Base-by-base conservation (phyloP, 208 protist genomes). In the Phytomonas serpens region DNA sequence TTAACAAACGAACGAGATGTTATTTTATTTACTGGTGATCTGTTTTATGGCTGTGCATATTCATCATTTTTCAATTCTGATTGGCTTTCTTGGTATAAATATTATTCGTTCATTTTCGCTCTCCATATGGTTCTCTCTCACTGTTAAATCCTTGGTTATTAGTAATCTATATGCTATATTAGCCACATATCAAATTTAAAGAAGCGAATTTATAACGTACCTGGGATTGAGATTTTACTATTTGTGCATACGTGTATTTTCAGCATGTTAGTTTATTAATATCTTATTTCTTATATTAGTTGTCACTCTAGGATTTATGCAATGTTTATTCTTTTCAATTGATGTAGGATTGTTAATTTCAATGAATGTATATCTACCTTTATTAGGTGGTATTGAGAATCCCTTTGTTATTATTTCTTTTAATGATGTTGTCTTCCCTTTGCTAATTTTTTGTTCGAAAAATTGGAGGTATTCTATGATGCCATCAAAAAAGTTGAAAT, bases 351-450 rank as follows among this genome's bases (percentile, higher is more conserved):
- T 2, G 27, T 7, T 57, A 67, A 67, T 27, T 38, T 7, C 4
- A 67, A 47, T 62, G 13, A 27, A 61, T 67, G 16, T n/a, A 1
- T 67, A 34, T 57, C 19, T 23, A 67, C 23, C 3, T 38, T 34
- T n/a, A 13, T 67, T 67, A 6, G 13, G 38, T 27, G 38, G 40
- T 67, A 67, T 27, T 61, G 11, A 4, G 14, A 67, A 38, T 64
- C 32, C 30, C 34, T 30, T 64, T 10, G 29, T 30, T 40, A 37
- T 29, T 63, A 16, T 63, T 42, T 40, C 40, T 42, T 57, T 64
- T 47, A 64, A 31, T 37, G 31, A 16, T 67, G 57, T 27, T 37
- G 61, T 31, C 61, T 76, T 69, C 70, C 61, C 0, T 74, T 34
- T 11, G 0, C 61, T 69, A 73, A 31, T 3, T 68, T 37, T 69